Conservation (phyloP, 2,329 filamentous ascomycete genomes). For the Neodidymelliopsis sp. region DNA sequence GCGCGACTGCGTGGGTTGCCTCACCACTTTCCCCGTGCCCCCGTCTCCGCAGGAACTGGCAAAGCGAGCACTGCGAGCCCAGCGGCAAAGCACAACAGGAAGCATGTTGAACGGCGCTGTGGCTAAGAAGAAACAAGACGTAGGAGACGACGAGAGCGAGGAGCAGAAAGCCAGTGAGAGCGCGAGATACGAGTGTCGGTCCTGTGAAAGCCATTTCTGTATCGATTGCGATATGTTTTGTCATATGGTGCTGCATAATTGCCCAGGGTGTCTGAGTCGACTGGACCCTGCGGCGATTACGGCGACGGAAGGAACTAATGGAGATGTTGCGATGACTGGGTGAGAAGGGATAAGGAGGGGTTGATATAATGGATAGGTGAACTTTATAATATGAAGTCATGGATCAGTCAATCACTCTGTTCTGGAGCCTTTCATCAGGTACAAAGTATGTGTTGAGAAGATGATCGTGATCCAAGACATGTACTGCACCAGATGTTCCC, state of each 20-base stretch:
- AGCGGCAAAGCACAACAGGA: slow-evolving; percentile 20
- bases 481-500: too few relatives aligned
- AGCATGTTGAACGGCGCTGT: slow-evolving; percentile 13
- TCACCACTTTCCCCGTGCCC: slow-evolving; percentile 69
- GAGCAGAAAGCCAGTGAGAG: slow-evolving; percentile 72
- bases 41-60: slow-evolving; percentile 23
- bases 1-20: slow-evolving; percentile 78
- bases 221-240: slow-evolving; percentile 97
- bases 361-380: too few relatives aligned
- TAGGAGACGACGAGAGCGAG: slow-evolving; percentile 43
- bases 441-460: too few relatives aligned
- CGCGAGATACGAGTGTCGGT: slow-evolving; percentile 84
- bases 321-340: slow-evolving; percentile 42
- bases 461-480: too few relatives aligned
- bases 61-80: slow-evolving; percentile 19
- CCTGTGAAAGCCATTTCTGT: slow-evolving; percentile 92
- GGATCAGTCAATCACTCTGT: too few relatives aligned
- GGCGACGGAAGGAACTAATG: slow-evolving; percentile 22
- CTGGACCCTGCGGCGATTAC: slow-evolving; percentile 27
- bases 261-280: slow-evolving; percentile 78
- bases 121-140: slow-evolving; percentile 2
- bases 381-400: too few relatives aligned
- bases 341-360: too few relatives aligned
- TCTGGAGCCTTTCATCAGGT: too few relatives aligned
- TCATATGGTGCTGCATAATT: slow-evolving; percentile 95